Conservation (phyloP, 1,284 basidiomycete genomes). For the Naganishia cerealis region DNA sequence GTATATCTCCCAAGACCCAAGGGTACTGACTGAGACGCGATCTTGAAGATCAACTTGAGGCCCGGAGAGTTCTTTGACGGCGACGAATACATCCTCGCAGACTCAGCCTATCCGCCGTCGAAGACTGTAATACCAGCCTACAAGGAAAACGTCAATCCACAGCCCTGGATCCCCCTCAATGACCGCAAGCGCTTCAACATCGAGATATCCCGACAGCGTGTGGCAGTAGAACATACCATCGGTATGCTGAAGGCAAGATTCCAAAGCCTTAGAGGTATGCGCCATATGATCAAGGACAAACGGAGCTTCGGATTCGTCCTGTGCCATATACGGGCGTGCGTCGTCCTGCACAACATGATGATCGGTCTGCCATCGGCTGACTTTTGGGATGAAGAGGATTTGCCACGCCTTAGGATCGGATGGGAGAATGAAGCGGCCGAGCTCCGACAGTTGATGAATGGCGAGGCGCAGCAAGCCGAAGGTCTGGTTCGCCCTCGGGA, state of each 20-base stretch:
- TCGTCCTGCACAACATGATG: slow-evolving; percentile 1
- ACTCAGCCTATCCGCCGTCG: neutral
- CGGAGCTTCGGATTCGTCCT: neutral
- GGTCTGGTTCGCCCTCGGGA: no score
- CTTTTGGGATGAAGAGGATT: no score
- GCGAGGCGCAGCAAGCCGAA: no score
- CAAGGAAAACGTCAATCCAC: neutral
- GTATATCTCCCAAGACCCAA: no score
- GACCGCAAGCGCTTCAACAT: neutral
- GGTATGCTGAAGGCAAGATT: slow-evolving; percentile 8
- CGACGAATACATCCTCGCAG: slow-evolving; percentile 5
- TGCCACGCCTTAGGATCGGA: no score
- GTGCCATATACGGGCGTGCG: neutral
- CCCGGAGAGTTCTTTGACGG: no score
- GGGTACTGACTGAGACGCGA: no score
- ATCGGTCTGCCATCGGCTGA: no score
- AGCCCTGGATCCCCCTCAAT: neutral
- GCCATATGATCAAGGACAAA: neutral
- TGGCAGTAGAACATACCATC: slow-evolving; percentile 1
- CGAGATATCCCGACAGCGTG: neutral
- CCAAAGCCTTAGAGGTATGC: neutral
- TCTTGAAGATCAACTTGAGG: no score
- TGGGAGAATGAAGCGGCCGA: no score
- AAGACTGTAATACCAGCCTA: neutral
- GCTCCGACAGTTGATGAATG: no score